Evolutionary conservation across 1,284 basidiomycete genomes (phyloP), one percentile per base, ranked within the genome.

Genomic region (Leccinum pachyderme): DNA sequence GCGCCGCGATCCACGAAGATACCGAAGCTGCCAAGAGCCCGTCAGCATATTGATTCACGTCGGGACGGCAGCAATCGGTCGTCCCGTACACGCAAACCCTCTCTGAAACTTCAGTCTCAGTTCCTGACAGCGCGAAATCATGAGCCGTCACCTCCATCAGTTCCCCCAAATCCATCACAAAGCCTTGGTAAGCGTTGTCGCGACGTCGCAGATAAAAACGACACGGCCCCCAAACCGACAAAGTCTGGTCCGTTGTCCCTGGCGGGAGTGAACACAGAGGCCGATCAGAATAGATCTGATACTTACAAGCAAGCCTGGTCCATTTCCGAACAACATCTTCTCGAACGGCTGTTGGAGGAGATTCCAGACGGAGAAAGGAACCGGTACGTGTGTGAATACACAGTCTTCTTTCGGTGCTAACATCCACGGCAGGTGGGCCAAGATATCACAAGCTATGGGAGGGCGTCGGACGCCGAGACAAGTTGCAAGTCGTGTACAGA

Each of bases 401-500:
- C 47, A 32, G 22, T 37, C 25, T 50, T 31, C 50, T 47, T 33
- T 58, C 51, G n/a, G 18, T 49, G 47, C 6, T 59, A 52, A 31
- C 25, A 5, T 5, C 7, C 18, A 49, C 44, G 46, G 25, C 63
- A 89, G 89, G 55, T 91, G 87, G 87, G 77, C 83, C 52, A 87
- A 89, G 69, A 91, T 91, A 49, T 91, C 89, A 12, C 74, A 78
- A 49, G 89, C 86, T 22, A 91, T 91, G 89, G 76, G 82, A 54
- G 89, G 89, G 2, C 75, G 75, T 48, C 75, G 89, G 52, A 91
- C 89, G 3, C 82, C 89, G 7, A 74, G 89, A 56, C 89, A 91
- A 71, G 89, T 91, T n/a, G 87, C 89, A 27, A 90, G 87, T 72
- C 80, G 89, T 22, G 89, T 91, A 50, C 89, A 91, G 64, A 91